These are phyloP conservation scores for Nannochloropsis salina DNA, from an alignment of 108 stramenopile species.

Conservation along the genomic window DNA sequence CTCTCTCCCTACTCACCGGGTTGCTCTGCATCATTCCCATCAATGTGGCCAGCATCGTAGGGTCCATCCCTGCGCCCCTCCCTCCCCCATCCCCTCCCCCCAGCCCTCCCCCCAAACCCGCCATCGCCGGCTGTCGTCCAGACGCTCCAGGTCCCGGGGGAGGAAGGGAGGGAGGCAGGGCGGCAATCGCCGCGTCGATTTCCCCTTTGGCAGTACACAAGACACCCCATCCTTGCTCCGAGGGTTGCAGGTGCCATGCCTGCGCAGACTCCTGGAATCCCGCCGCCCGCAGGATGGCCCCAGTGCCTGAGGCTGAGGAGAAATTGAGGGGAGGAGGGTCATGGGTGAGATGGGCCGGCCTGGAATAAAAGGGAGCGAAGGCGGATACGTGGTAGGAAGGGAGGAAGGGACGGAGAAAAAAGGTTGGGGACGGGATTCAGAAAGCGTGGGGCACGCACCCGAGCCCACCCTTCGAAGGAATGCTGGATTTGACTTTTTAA, in stretches of 20 bases:
- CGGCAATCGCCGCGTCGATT: constrained; percentile 48
- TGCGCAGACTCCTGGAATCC: constrained; percentile 27
- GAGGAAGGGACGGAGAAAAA: neutral
- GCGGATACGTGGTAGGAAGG: neutral
- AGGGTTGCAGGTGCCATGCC: constrained; percentile 59
- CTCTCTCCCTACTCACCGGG: constrained; percentile 62
- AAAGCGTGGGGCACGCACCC: constrained; percentile 26
- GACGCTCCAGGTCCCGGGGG: neutral
- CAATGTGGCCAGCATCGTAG: constrained; percentile 45
- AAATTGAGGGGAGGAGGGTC: constrained; percentile 56
- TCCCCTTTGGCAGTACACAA: constrained; percentile 54
- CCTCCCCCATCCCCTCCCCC: neutral
- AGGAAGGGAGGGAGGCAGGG: constrained; percentile 30
- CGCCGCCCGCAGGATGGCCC: constrained; percentile 8
- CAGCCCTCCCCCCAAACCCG: neutral
- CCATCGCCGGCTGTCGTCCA: neutral
- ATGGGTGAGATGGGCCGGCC: neutral
- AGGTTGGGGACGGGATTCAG: neutral
- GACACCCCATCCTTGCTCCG: constrained; percentile 65
- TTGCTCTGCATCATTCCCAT: constrained; percentile 61
- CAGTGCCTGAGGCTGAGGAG: constrained; percentile 43
- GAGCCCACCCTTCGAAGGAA: constrained; percentile 65
- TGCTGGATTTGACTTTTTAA: constrained; percentile 66
- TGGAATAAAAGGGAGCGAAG: neutral
- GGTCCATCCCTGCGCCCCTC: constrained; percentile 20